These are phyloP conservation scores for Verticillium isaacii DNA, from an alignment of 2,329 filamentous ascomycete species.

Conservation along the genomic window DNA sequence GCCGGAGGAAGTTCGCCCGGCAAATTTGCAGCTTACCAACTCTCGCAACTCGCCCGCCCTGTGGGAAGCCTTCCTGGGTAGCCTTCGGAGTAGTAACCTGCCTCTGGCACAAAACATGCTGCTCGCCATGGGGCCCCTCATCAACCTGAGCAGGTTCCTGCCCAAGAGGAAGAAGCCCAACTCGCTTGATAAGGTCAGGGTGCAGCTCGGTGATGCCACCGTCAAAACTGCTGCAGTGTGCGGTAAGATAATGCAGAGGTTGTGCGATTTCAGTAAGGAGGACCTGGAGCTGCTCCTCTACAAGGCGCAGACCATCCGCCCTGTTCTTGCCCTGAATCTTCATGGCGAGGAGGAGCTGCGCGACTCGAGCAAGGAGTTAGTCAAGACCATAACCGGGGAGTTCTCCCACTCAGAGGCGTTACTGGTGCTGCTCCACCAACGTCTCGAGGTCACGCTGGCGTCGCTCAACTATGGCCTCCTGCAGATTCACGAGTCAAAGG, in stretches of 20 bases:
- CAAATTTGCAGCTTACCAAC: background rate
- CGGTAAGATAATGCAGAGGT: conserved; percentile 68
- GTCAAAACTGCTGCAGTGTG: conserved; percentile 52
- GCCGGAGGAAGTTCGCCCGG: conserved; percentile 11
- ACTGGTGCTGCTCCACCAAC: conserved; percentile 37
- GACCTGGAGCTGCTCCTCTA: conserved; percentile 68
- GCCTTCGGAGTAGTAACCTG: conserved; percentile 62
- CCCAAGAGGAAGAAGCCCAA: conserved; percentile 41
- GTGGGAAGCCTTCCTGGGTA: conserved; percentile 71
- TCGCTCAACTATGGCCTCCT: conserved; percentile 33
- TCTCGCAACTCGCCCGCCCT: conserved; percentile 66
- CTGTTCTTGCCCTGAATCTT: conserved; percentile 74
- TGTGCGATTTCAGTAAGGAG: conserved; percentile 69
- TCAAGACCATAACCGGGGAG: conserved; percentile 77
- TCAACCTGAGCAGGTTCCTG: conserved; percentile 71
- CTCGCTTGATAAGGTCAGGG: conserved; percentile 41
- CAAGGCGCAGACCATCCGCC: conserved; percentile 62
- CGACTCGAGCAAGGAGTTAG: conserved; percentile 72
- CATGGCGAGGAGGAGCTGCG: conserved; percentile 76
- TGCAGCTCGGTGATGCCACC: conserved; percentile 75
- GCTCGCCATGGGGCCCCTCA: conserved; percentile 63
- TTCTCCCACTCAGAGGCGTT: conserved; percentile 45
- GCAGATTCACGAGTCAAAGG: conserved; percentile 28
- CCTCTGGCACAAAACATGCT: conserved; percentile 71
- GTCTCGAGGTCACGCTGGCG: conserved; percentile 35